Evolutionary conservation across 345 rosid genomes (phyloP), one percentile per base, ranked within the genome.

Genomic region (Linum trigynum): DNA sequence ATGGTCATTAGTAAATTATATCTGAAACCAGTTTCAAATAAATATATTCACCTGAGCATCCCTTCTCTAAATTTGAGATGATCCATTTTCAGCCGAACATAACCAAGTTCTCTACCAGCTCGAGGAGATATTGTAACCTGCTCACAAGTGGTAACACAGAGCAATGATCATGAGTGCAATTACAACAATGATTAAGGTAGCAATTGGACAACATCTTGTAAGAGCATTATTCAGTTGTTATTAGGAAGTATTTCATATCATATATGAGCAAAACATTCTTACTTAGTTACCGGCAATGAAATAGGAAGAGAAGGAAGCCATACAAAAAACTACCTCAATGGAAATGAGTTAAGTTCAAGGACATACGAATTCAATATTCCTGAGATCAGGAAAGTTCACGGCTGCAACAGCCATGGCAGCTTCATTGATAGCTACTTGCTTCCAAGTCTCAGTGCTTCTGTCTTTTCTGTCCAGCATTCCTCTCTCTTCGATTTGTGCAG

Each of bases 371-470:
- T 91, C 98, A 16, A 91, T 79, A 66, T 87, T 87, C 75, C 77
- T 85, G 16, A 91, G 79, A 84, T 91, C 98, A 60, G 98, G 89
- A 69, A 91, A 91, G 85, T 91, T 91, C 72, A 87, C 85, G 48
- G 98, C 96, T 14, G 81, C 89, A 70, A 89, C 92, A 66, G 98
- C 98, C 92, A 87, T 89, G 16, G 98, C 95, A 42, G 95, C 96
- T 78, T 91, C 98, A 64, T 91, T 91, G 32, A 91, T 74, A 67
- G 98, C 96, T 43, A 91, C 86, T 78, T 87, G 96, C 76, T 80
- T 84, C 98, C 98, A 85, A 57, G 81, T 83, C 74, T 83, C 87
- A 40, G 76, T 74, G 74, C 96, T 85, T 71, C 98, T 78, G 39
- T 91, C 90, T 80, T 83, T 87, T 72, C 84, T 85, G 72, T 89